A percentile compares a stretch with the other conserved stretches of the same genome.
These are phyloP conservation scores for Eucommia ulmoides DNA, from an alignment of 257 asterid genomes.

Conservation along the genomic window DNA sequence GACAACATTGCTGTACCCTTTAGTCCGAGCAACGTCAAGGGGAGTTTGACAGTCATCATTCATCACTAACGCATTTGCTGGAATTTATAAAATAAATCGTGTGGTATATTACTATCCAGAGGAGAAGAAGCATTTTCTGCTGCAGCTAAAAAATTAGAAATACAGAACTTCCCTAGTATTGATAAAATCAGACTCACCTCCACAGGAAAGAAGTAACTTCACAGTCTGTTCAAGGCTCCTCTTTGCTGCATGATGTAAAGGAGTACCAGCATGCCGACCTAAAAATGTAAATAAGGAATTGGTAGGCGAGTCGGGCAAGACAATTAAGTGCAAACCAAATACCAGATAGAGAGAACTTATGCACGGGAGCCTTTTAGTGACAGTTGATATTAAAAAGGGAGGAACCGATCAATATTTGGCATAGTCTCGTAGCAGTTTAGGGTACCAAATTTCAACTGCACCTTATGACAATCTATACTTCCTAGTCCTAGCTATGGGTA, in stretches of 20 bases:
- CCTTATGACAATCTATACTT: not conserved
- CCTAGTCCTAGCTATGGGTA: too few relatives aligned
- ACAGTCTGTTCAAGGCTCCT: constrained; percentile 90
- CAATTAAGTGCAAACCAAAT: too few relatives aligned
- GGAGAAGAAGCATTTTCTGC: not conserved
- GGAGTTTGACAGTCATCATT: constrained; percentile 94
- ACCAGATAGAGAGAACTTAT: not conserved
- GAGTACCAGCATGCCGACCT: constrained; percentile 94
- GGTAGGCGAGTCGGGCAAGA: too few relatives aligned
- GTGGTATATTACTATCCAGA: not conserved
- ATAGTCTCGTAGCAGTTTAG: not conserved
- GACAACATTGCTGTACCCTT: constrained; percentile 75
- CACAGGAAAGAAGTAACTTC: constrained; percentile 73
- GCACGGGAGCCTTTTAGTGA: not conserved
- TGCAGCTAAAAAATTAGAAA: not conserved
- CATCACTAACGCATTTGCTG: constrained; percentile 81
- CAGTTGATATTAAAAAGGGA: not conserved
- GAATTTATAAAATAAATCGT: constrained; percentile 13
- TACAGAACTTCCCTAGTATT: not conserved
- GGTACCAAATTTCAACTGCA: not conserved
- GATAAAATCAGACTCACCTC: constrained; percentile 38
- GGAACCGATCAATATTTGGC: not conserved
- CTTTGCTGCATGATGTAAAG: constrained; percentile 95
- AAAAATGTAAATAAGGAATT: constrained; percentile 6
- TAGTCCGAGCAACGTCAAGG: constrained; percentile 82